These are phyloP conservation scores for Debaryomyces robertsiae DNA, from an alignment of 1,139 yeast species.

Conservation along the genomic window DNA sequence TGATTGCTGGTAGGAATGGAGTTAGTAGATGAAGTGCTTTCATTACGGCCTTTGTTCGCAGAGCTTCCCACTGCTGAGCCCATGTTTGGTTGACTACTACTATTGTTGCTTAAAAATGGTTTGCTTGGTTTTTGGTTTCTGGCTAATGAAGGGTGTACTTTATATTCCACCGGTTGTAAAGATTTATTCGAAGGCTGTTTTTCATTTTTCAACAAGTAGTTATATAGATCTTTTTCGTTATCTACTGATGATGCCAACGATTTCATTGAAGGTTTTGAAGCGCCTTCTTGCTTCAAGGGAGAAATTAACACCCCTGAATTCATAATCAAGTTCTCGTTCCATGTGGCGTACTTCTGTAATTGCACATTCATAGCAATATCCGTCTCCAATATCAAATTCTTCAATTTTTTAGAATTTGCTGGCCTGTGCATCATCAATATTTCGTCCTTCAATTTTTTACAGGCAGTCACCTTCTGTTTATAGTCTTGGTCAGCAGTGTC, in stretches of 20 bases:
- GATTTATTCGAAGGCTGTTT: conserved; percentile 37
- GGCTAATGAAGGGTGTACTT: conserved; percentile 71
- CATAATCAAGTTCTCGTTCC: conserved; percentile 79
- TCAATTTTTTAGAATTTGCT: conserved; percentile 67
- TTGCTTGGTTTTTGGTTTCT: conserved; percentile 33
- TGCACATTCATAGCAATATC: conserved; percentile 90
- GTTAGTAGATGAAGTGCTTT: conserved; percentile 3
- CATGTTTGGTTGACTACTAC: conserved; percentile 13
- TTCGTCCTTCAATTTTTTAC: conserved; percentile 74
- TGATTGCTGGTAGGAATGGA: not conserved
- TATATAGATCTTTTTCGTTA: conserved; percentile 79
- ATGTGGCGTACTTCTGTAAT: conserved; percentile 83
- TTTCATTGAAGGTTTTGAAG: conserved; percentile 67
- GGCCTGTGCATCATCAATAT: conserved; percentile 78
- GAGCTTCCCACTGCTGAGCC: not conserved
- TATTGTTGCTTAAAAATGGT: conserved; percentile 40
- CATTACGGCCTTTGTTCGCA: not conserved
- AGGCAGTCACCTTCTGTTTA: conserved; percentile 70
- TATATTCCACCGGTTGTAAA: conserved; percentile 71
- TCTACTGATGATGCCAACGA: conserved; percentile 74
- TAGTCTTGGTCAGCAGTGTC: conserved; percentile 86
- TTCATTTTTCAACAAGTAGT: conserved; percentile 58
- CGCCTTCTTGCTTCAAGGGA: conserved; percentile 53
- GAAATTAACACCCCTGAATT: conserved; percentile 82
- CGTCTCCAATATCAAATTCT: conserved; percentile 77